These are phyloP conservation scores for Cinchona pubescens DNA, from an alignment of 257 asterid genomes.

Conservation along the genomic window DNA sequence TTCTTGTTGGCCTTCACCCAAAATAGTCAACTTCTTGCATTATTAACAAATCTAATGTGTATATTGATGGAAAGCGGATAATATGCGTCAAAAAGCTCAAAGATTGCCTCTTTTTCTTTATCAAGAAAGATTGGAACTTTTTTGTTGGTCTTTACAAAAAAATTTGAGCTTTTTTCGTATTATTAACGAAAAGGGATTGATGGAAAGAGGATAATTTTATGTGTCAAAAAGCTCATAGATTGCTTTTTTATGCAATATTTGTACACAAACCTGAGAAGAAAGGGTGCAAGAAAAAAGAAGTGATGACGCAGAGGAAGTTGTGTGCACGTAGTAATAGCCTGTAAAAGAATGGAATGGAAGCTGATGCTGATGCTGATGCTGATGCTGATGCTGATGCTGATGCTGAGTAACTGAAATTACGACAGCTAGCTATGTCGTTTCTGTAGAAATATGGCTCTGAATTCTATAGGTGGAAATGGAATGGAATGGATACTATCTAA, in stretches of 20 bases:
- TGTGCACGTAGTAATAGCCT: slow-evolving; percentile 6
- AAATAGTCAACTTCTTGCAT: neutral
- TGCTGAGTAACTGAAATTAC: slow-evolving; percentile 4
- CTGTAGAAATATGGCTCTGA: neutral
- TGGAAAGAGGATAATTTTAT: neutral
- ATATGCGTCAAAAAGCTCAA: no score
- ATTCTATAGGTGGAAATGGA: neutral
- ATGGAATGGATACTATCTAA: no score
- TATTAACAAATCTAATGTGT: no score
- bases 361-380: neutral
- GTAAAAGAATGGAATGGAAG: neutral
- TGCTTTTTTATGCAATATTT: neutral
- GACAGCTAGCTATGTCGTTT: slow-evolving; percentile 11
- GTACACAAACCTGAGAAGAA: neutral
- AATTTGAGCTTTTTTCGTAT: neutral
- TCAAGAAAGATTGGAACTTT: no score
- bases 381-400: slow-evolving; percentile 8
- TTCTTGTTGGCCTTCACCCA: neutral
- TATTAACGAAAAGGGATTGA: neutral
- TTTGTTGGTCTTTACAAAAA: neutral
- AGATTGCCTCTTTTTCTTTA: no score
- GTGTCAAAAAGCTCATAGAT: slow-evolving; percentile 9
- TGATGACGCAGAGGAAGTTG: slow-evolving; percentile 11
- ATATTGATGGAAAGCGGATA: no score
- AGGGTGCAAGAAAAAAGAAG: neutral